Evolutionary conservation across 192 early-diverging fungal species (phyloP), one percentile per base, ranked within the genome.

Genomic region (Gonapodya prolifera): DNA sequence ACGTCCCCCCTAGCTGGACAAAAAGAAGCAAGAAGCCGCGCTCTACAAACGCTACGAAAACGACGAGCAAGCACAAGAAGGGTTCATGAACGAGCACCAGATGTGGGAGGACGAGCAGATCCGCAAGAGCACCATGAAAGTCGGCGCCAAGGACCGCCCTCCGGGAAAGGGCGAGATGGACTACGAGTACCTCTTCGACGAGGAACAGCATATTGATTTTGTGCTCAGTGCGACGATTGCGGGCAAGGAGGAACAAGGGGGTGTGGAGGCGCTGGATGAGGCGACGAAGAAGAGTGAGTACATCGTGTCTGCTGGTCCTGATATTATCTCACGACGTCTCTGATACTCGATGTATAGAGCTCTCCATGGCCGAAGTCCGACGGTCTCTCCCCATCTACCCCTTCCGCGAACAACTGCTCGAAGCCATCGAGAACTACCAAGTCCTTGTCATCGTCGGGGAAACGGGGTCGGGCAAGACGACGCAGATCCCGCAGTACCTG

Each of bases 401-500:
- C 76, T 95, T 90, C 78, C 91, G 95, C 2, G 87, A 96, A n/a
- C 77, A 92, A 23, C 85, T 99, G 13, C 76, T 99, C 70, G 85
- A 90, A 0, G 94, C 96, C 1, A 89, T 99, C 34, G 89, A 95
- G 31, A 83, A 94, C 33, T 89, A 87, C 79, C 96, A 94, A 81
- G 91, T 94, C 0, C 77, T 99, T n/a, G 89, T 99, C 78, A 92
- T 99, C 77, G 96, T 96, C 16, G 97, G 96, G 35, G 95, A 98
- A 85, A 99, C 97, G 0, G 97, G 97, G 1, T 96, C 94, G 1
- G 97, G 97, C 23, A 99, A 99, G 83, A 99, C 96, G 0, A 99
- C 96, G n/a, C 96, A 99, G 81, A 86, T 99, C 32, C 94, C 98
- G 17, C 97, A 99, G 82, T 99, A 99, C 77, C 83, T 99, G 33